Conservation (phyloP, 1,284 basidiomycete genomes). For the Moniliophthora roreri region DNA sequence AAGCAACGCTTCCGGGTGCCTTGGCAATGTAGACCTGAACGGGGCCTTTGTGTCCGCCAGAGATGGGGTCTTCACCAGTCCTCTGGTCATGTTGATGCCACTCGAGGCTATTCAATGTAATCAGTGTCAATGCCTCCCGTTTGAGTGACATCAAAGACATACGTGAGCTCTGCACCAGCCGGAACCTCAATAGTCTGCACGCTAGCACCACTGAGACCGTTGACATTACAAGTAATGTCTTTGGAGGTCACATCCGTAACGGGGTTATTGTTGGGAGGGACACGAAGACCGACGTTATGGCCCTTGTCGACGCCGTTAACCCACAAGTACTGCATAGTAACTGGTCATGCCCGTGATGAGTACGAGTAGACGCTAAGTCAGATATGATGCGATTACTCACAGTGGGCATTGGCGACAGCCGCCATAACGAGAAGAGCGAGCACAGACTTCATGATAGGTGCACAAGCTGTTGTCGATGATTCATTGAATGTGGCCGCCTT, state of each 20-base stretch:
- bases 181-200: slow-evolving; percentile 39
- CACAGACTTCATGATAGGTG: not conserved
- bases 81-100: slow-evolving; percentile 52
- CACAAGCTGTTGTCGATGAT: not conserved
- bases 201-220: slow-evolving; percentile 40
- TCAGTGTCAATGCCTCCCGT: not conserved
- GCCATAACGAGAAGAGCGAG: not conserved
- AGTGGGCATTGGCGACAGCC: slow-evolving; percentile 4
- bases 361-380: too few species aligned
- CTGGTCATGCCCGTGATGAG: slow-evolving; percentile 25
- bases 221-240: slow-evolving; percentile 51
- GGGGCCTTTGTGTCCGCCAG: slow-evolving; percentile 49
- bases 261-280: slow-evolving; percentile 51
- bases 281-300: slow-evolving; percentile 40
- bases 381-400: too few species aligned
- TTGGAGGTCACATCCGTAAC: slow-evolving; percentile 51
- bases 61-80: slow-evolving; percentile 54
- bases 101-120: slow-evolving; percentile 32
- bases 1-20: slow-evolving; percentile 42
- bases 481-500: not conserved
- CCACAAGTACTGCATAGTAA: slow-evolving; percentile 55
- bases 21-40: slow-evolving; percentile 53
- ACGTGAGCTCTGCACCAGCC: slow-evolving; percentile 41
- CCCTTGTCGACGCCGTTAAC: slow-evolving; percentile 46
- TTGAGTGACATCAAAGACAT: slow-evolving; percentile 13